Base-by-base conservation (phyloP, 176 grass and related monocot species). In the Bolboschoenus planiculmis region DNA sequence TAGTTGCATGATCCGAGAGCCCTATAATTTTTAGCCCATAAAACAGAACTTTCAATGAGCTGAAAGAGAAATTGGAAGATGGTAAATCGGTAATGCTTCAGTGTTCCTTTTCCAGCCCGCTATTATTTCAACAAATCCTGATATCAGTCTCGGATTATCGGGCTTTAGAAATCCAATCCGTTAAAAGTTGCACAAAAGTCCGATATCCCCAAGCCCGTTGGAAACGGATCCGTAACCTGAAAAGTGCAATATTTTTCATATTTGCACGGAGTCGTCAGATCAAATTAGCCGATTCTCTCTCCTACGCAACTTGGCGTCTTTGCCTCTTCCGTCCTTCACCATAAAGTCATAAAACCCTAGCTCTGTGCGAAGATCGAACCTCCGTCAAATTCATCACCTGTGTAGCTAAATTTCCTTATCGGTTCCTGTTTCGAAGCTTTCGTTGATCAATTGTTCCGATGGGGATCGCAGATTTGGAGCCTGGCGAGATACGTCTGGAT, bases 401-500 rank as follows among this genome's bases (percentile, higher is more conserved):
- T 33, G 29, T 20, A 16, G 62, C 16, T 44, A 36, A 42, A 44
- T 72, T 71, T 42, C 20, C 7, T 39, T 11, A 16, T 31, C 37
- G 3, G 18, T 72, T 44, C 36, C 67, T 44, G 65, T 70, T 70
- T 42, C 18, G 36, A 42, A 42, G 65, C 3, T 40, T 66, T 67
- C 16, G 16, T 67, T 37, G 34, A 68, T 68, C 18, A 36, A 66
- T 37, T 39, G 7, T 62, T 14, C 11, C 11, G 36, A 93, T 93
- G 91, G 88, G 85, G 47, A 64, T 67, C 50, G 35, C 85, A 51
- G 88, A 90, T 72, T 70, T 44, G 61, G 85, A 81, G 5, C 58
- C 67, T 61, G 87, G 83, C 0, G 92, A 88, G 42, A 84, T 94
- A 77, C 79, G 85, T 21, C 53, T 93, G n/a, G 88, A 88, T 3